Evolutionary conservation across 2,329 filamentous ascomycete species (phyloP), one percentile per base, ranked within the genome.

Genomic region (Pyrenophora tritici-repentis): DNA sequence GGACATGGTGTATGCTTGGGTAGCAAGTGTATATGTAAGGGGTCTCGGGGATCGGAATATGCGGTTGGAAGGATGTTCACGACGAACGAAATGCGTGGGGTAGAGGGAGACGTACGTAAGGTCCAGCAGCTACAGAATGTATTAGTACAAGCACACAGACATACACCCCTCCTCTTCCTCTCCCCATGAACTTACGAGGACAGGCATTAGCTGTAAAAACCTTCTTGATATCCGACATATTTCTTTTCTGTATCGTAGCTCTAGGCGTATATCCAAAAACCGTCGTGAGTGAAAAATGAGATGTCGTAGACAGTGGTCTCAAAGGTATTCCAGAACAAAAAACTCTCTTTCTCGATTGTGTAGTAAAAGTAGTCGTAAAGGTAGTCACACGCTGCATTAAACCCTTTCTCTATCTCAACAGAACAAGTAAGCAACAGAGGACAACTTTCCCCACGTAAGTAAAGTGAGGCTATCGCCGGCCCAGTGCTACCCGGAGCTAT

Each of bases 151-250:
- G 13, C 13, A 24, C 31, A 12, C 31, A 26, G 5, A 35, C n/a
- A 35, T 16, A 35, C 14, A 18, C 12, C n/a, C 13, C 6, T 17
- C 17, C 16, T 20, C 20, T 26, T 3, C 40, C 68, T 50, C 61
- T 52, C 42, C 42, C n/a, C 22, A 17, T 29, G 12, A 3, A 70
- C 73, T 61, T 68, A 78, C 76, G 74, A 49, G 76, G 74, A 53
- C 71, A 74, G 9, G 76, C 76, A 55, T 76, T 71, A 31, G 67
- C 65, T 7, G 75, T 75, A 54, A 71, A 65, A 42, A 78, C 67
- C 53, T 75, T 74, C 70, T 77, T 75, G 46, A 78, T 73, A 37
- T 75, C 75, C 34, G 74, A 71, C 75, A 78, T 77, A 14, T 55
- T 63, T 67, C 60, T 50, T 13, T 5, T 7, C 17, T 50, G 42